These are phyloP conservation scores for Fusarium robinianum DNA, from an alignment of 2,329 filamentous ascomycete genomes.

Conservation along the genomic window DNA sequence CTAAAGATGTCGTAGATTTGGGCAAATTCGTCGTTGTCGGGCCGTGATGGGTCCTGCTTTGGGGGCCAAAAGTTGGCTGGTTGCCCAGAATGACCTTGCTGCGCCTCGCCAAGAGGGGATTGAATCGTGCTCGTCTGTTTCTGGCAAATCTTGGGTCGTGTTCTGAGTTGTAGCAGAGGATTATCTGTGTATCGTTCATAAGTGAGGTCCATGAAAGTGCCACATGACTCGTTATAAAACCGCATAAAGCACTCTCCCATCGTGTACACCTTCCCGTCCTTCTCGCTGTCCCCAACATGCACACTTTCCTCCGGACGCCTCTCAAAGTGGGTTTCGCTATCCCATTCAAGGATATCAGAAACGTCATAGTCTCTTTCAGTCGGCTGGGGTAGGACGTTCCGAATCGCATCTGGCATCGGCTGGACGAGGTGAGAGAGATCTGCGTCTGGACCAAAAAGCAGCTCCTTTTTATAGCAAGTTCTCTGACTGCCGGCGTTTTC, in stretches of 20 bases:
- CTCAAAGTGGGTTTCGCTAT: slow-evolving; percentile 42
- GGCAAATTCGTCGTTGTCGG: slow-evolving; percentile 9
- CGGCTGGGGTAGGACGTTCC: slow-evolving; percentile 4
- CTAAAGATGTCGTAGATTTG: slow-evolving; percentile 46
- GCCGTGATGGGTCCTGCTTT: slow-evolving; percentile 5
- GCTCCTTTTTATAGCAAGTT: slow-evolving; percentile 66
- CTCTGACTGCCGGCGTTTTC: slow-evolving; percentile 61
- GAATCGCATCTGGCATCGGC: slow-evolving; percentile 10
- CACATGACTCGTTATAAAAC: slow-evolving; percentile 57
- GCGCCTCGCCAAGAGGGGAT: too few species aligned
- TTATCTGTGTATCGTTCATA: slow-evolving; percentile 39
- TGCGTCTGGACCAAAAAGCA: slow-evolving; percentile 47
- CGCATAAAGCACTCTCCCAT: slow-evolving; percentile 59
- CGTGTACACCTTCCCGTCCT: slow-evolving; percentile 49
- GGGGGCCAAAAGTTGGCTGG: slow-evolving; percentile 33
- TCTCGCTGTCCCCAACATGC: slow-evolving; percentile 54
- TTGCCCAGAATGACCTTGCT: neutral
- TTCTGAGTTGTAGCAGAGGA: slow-evolving; percentile 50
- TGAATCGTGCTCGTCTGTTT: neutral
- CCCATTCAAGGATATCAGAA: slow-evolving; percentile 30
- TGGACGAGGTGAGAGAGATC: neutral
- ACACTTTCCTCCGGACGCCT: slow-evolving; percentile 30
- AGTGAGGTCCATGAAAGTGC: slow-evolving; percentile 62
- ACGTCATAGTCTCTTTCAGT: slow-evolving; percentile 5
- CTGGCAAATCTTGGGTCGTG: slow-evolving; percentile 24